Conservation (phyloP, 306 rosid genomes). For the Cicer cuneatum region DNA sequence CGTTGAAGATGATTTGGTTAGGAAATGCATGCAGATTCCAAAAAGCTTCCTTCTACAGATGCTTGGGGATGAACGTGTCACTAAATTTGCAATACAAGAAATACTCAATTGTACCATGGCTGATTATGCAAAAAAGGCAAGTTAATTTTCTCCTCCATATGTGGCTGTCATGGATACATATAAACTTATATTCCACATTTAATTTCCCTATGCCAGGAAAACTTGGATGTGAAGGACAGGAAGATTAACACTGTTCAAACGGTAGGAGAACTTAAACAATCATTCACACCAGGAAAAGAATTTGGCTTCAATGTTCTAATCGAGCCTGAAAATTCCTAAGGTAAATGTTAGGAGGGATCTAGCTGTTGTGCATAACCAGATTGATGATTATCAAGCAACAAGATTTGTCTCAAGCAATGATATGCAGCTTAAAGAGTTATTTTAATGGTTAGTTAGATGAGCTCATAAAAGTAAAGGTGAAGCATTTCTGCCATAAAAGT, state of each 20-base stretch:
- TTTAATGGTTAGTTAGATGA: slow-evolving; percentile 15
- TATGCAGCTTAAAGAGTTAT: slow-evolving; percentile 30
- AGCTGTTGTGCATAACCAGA: slow-evolving; percentile 30
- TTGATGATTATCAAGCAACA: not conserved
- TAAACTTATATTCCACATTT: slow-evolving; percentile 4
- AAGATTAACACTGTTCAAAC: slow-evolving; percentile 73
- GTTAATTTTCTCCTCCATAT: slow-evolving; percentile 35
- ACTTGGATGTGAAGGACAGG: slow-evolving; percentile 72
- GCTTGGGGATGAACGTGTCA: slow-evolving; percentile 80
- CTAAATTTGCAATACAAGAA: slow-evolving; percentile 78
- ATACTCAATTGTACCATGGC: slow-evolving; percentile 76
- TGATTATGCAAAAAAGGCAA: slow-evolving; percentile 71
- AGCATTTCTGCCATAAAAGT: slow-evolving; percentile 17
- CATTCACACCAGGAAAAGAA: slow-evolving; percentile 67
- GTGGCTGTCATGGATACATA: slow-evolving; percentile 1
- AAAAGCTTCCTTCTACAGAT: slow-evolving; percentile 69
- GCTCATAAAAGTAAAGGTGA: slow-evolving; percentile 9
- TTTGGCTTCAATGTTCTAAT: slow-evolving; percentile 72
- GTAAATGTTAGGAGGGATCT: slow-evolving; percentile 25
- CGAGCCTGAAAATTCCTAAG: slow-evolving; percentile 59
- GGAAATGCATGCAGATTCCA: slow-evolving; percentile 67
- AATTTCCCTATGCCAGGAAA: slow-evolving; percentile 61
- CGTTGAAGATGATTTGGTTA: slow-evolving; percentile 39
- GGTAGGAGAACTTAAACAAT: slow-evolving; percentile 62
- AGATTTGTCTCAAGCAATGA: slow-evolving; percentile 11